A percentile compares a stretch with the other conserved stretches of the same genome.
phyloP scores from a whole-genome alignment of 176 grass and related monocot species.

The Pontederia paniculata region DNA sequence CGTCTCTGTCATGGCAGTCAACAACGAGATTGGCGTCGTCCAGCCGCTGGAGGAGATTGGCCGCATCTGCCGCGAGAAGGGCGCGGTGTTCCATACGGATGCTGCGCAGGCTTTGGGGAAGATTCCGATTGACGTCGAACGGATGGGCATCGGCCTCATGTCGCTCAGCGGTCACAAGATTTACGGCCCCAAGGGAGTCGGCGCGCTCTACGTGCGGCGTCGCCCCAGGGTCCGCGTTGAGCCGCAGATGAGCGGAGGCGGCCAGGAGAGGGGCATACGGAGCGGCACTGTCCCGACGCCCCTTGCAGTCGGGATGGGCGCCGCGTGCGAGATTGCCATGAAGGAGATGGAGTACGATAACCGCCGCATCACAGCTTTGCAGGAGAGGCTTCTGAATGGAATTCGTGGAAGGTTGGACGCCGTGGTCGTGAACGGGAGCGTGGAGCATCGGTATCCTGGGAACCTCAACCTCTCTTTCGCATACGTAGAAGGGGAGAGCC shows the following conservation, averaged over 20 bases:
- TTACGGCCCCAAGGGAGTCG: constrained; percentile 87
- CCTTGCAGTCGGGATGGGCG: constrained; percentile 70
- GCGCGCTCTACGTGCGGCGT: constrained; percentile 76
- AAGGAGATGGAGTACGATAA: constrained; percentile 86
- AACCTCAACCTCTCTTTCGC: constrained; percentile 91
- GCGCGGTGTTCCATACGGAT: constrained; percentile 79
- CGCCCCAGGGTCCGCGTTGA: constrained; percentile 79
- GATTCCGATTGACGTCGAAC: constrained; percentile 62
- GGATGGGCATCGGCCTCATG: constrained; percentile 85
- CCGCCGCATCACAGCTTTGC: constrained; percentile 21
- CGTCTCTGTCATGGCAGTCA: constrained; percentile 89
- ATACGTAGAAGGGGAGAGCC: constrained; percentile 84
- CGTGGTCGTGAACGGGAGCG: constrained; percentile 76
- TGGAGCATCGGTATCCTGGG: constrained; percentile 81
- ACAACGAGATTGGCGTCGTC: constrained; percentile 91
- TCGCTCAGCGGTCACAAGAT: constrained; percentile 85
- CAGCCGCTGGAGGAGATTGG: constrained; percentile 87
- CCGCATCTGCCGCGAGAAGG: constrained; percentile 61
- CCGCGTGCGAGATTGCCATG: constrained; percentile 62
- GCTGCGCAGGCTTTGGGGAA: constrained; percentile 75
- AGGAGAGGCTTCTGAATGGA: constrained; percentile 54
- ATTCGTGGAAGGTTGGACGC: constrained; percentile 51
- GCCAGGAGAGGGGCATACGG: constrained; percentile 84
- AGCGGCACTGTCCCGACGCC: constrained; percentile 84
- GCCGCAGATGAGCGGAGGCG: constrained; percentile 86